Percentiles rank a stretch among this genome's conserved stretches.
Evolutionary conservation across 75 land plant species (phyloP).

Genomic region (Pinus taeda): DNA sequence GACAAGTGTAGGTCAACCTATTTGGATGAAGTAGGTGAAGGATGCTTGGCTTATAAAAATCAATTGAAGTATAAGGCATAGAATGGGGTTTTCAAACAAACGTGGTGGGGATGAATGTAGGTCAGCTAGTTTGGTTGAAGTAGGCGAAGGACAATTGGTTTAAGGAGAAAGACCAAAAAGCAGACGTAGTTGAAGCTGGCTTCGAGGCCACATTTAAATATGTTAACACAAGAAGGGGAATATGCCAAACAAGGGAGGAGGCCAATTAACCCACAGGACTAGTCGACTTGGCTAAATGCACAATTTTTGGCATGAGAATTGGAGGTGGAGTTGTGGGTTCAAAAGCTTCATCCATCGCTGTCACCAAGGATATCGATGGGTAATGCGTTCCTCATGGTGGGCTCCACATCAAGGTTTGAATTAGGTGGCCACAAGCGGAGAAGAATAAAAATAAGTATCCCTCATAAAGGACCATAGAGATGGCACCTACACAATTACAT

Average conservation of each 20-base stretch:
- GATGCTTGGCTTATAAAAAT: too few relatives aligned
- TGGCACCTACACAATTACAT: constrained; percentile 28
- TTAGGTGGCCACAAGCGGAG: constrained; percentile 25
- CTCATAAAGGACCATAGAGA: constrained; percentile 39
- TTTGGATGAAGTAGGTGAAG: too few relatives aligned
- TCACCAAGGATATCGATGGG: constrained; percentile 33
- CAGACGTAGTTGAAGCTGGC: constrained; percentile 32
- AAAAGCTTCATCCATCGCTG: constrained; percentile 33
- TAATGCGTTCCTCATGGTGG: constrained; percentile 27
- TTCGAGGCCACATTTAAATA: constrained; percentile 23
- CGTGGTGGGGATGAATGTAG: constrained; percentile 60
- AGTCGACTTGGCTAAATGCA: constrained; percentile 35
- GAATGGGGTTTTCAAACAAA: neutral
- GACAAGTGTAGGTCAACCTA: too few relatives aligned
- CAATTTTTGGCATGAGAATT: constrained; percentile 37
- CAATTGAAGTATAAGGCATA: too few relatives aligned
- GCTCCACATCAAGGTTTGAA: constrained; percentile 33
- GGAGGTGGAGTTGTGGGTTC: constrained; percentile 42
- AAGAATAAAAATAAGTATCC: constrained; percentile 28
- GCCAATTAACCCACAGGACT: constrained; percentile 31
- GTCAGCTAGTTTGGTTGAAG: constrained; percentile 36
- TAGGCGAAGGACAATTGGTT: constrained; percentile 41
- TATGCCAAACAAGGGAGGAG: constrained; percentile 7
- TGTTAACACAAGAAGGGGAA: neutral
- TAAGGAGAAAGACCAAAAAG: constrained; percentile 43